Percentiles rank a stretch among this genome's conserved stretches.
Evolutionary conservation across 805 yeast genomes (phyloP).

Genomic region (Groenewaldozyma salmanticensis): DNA sequence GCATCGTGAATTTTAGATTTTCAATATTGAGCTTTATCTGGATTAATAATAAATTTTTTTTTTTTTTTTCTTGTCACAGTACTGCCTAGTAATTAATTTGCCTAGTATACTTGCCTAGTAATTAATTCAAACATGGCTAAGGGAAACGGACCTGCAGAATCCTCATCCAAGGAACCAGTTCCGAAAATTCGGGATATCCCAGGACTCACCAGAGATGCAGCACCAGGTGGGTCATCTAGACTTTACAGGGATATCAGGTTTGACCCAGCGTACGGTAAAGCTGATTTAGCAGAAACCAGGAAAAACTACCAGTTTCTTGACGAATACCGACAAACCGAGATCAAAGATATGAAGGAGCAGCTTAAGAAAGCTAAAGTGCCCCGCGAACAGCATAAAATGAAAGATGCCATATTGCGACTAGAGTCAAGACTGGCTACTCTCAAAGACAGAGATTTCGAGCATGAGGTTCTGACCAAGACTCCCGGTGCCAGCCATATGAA

Average conservation of each 20-base stretch:
- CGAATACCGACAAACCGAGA: constrained; percentile 71
- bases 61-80: too few species aligned
- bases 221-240: constrained; percentile 22
- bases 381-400: constrained; percentile 29
- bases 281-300: constrained; percentile 57
- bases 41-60: too few species aligned
- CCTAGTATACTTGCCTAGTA: too few species aligned
- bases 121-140: constrained; percentile 5
- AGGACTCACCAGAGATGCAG: constrained; percentile 20
- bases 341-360: constrained; percentile 46
- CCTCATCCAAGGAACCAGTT: constrained; percentile 64
- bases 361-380: constrained; percentile 38
- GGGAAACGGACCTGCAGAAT: constrained; percentile 75
- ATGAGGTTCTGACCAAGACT: constrained; percentile 51
- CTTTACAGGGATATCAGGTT: constrained; percentile 78
- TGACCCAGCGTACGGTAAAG: constrained; percentile 81
- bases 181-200: constrained; percentile 62
- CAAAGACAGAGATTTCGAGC: constrained; percentile 66
- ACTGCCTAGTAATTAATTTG: too few species aligned
- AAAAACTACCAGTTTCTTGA: constrained; percentile 78
- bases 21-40: too few species aligned
- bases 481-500: constrained; percentile 49
- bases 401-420: constrained; percentile 27
- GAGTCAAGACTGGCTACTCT: constrained; percentile 45
- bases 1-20: too few species aligned